These are phyloP conservation scores for Blumeria hordei DNA, from an alignment of 2,329 filamentous ascomycete species.

Conservation along the genomic window DNA sequence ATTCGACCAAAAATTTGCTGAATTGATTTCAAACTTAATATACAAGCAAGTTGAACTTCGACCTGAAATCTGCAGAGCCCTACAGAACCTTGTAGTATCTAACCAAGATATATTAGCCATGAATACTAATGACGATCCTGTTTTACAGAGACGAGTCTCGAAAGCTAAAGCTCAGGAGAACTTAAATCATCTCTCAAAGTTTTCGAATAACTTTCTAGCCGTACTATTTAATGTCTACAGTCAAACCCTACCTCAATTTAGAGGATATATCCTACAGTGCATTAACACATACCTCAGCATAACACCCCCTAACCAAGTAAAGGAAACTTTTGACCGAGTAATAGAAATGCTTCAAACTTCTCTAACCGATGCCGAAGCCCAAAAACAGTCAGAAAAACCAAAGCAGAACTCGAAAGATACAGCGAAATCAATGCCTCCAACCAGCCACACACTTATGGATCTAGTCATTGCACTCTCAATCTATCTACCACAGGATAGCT, in stretches of 20 bases:
- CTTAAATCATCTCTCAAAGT: slow-evolving; percentile 52
- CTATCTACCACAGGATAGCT: slow-evolving; percentile 73
- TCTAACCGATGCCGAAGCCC: slow-evolving; percentile 31
- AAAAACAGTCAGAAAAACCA: slow-evolving; percentile 39
- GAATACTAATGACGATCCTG: slow-evolving; percentile 32
- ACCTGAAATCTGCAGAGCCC: slow-evolving; percentile 61
- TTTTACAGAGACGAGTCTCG: slow-evolving; percentile 56
- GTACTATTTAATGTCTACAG: slow-evolving; percentile 99
- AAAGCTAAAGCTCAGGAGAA: slow-evolving; percentile 57
- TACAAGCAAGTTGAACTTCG: slow-evolving; percentile 81
- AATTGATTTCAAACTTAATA: slow-evolving; percentile 71
- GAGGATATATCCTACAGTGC: slow-evolving; percentile 75
- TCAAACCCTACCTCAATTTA: slow-evolving; percentile 77
- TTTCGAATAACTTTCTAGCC: slow-evolving; percentile 72
- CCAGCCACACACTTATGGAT: slow-evolving; percentile 87
- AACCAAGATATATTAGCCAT: slow-evolving; percentile 59
- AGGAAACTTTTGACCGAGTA: slow-evolving; percentile 72
- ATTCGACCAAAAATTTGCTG: slow-evolving; percentile 75
- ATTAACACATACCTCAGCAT: slow-evolving; percentile 91
- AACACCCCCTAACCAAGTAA: slow-evolving; percentile 51
- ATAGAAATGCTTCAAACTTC: slow-evolving; percentile 59
- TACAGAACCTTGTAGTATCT: slow-evolving; percentile 75
- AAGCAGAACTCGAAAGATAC: slow-evolving; percentile 31
- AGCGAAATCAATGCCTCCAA: slow-evolving; percentile 62
- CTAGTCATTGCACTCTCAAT: slow-evolving; percentile 88